Conservation (phyloP, 768 basidiomycete species). For the Nevesoporus exiguus region DNA sequence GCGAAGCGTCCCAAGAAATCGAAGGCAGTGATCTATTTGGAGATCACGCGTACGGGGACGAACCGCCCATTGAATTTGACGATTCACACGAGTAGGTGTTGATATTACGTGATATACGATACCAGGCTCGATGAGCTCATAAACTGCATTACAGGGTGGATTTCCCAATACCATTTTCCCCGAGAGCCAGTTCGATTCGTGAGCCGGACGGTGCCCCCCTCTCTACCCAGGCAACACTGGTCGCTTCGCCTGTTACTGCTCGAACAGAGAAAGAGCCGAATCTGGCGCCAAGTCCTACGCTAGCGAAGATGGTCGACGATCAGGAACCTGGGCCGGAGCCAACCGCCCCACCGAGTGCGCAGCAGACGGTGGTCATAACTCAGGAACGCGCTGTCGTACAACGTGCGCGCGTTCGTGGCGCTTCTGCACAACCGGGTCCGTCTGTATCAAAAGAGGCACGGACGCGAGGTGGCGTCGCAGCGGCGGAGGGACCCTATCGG, state of each 20-base stretch:
- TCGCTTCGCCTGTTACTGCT: conserved; percentile 16
- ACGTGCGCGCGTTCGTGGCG: conserved; percentile 8
- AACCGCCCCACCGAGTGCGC: conserved; percentile 7
- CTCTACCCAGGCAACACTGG: conserved; percentile 26
- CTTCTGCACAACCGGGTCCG: conserved; percentile 14
- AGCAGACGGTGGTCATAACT: conserved; percentile 4
- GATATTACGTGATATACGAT: background rate
- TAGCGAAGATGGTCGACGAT: background rate
- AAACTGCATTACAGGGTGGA: conserved; percentile 1
- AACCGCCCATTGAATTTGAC: background rate
- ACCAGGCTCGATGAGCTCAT: background rate
- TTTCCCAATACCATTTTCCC: background rate
- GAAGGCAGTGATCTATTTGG: conserved; percentile 25
- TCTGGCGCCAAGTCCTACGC: background rate
- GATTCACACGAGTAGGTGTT: conserved; percentile 13
- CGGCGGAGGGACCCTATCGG: conserved; percentile 10
- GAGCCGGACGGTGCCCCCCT: conserved; percentile 7
- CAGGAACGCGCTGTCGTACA: background rate
- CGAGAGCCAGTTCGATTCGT: background rate
- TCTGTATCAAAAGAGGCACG: background rate
- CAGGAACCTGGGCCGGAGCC: background rate
- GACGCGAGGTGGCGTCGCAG: background rate
- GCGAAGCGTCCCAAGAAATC: conserved; percentile 4
- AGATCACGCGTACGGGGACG: conserved; percentile 6
- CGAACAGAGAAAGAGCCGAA: conserved; percentile 10